phyloP scores from a whole-genome alignment of 495 filamentous ascomycete genomes.

The Trichodelitschia bisporula region DNA sequence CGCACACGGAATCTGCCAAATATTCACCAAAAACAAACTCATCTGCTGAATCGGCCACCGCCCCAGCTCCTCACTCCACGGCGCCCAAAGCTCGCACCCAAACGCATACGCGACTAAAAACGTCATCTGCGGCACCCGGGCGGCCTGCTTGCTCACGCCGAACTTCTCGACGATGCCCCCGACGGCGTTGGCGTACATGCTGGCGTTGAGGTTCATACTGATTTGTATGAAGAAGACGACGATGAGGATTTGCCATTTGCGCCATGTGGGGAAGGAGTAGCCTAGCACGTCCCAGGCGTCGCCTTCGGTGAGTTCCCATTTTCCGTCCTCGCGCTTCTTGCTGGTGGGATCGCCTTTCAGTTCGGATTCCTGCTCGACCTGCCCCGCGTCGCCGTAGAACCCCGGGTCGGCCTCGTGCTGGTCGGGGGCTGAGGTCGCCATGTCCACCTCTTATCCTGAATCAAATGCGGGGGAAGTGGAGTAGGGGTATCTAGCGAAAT shows the following conservation, averaged over 20 bases:
- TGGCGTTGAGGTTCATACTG: slow-evolving; percentile 34
- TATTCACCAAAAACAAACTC: slow-evolving; percentile 31
- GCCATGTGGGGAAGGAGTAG: slow-evolving; percentile 23
- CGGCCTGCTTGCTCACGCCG: slow-evolving; percentile 7
- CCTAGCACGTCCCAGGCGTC: slow-evolving; percentile 33
- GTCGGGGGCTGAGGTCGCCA: not conserved
- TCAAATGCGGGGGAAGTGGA: too few species aligned
- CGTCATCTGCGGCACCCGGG: slow-evolving; percentile 18
- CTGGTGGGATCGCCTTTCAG: not conserved
- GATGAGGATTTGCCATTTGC: slow-evolving; percentile 36
- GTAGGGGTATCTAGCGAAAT: too few species aligned
- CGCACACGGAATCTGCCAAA: slow-evolving; percentile 30
- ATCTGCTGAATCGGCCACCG: slow-evolving; percentile 30
- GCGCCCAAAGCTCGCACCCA: slow-evolving; percentile 42
- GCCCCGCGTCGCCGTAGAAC: not conserved
- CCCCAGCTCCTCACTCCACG: slow-evolving; percentile 38
- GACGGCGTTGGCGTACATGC: slow-evolving; percentile 29
- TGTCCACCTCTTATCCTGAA: too few species aligned
- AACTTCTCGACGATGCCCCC: slow-evolving; percentile 21
- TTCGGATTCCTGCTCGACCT: not conserved
- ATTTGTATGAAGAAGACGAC: slow-evolving; percentile 33
- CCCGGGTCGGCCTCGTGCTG: not conserved
- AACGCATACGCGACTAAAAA: slow-evolving; percentile 38
- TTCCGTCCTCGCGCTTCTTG: slow-evolving; percentile 10
- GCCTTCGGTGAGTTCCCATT: slow-evolving; percentile 26